These are phyloP conservation scores for Flaveria brownii DNA, from an alignment of 129 eudicot genomes.

Conservation along the genomic window DNA sequence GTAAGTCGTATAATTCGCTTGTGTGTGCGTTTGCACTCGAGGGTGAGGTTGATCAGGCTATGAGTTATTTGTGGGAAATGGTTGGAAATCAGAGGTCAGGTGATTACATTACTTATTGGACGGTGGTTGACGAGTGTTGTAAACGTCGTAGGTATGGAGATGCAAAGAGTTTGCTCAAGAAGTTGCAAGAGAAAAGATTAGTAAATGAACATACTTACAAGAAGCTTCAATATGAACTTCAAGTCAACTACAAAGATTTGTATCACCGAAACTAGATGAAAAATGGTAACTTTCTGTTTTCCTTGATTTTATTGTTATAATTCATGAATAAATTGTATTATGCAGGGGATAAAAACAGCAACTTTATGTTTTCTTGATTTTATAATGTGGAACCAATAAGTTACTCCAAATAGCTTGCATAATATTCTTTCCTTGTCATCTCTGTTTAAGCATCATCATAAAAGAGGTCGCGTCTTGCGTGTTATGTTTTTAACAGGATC, in stretches of 20 bases:
- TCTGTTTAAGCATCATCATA: not conserved
- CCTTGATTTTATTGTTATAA: not conserved
- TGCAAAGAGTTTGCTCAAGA: conserved; percentile 55
- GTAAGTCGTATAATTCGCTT: conserved; percentile 82
- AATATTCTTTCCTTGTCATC: not conserved
- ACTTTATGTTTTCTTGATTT: not conserved
- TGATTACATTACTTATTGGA: conserved; percentile 68
- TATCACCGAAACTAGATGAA: conserved; percentile 23
- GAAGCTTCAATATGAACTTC: conserved; percentile 53
- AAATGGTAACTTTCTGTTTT: conserved; percentile 5
- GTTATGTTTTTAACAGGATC: not conserved
- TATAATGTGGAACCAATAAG: not conserved
- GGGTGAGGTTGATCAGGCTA: conserved; percentile 74
- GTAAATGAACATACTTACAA: conserved; percentile 44
- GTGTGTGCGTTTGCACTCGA: conserved; percentile 74
- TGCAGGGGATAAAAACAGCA: not conserved
- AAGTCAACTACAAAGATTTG: conserved; percentile 36
- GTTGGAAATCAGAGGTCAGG: conserved; percentile 40
- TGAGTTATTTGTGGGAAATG: conserved; percentile 76
- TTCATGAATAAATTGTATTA: not conserved
- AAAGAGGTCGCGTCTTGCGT: not conserved
- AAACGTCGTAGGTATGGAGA: conserved; percentile 43
- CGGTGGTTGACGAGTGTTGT: conserved; percentile 70
- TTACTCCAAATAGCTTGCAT: not conserved
- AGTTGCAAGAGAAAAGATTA: conserved; percentile 54